A percentile compares a stretch with the other conserved stretches of the same genome.
Evolutionary conservation across 345 rosid species (phyloP).

Genomic region (Aquilaria sinensis): DNA sequence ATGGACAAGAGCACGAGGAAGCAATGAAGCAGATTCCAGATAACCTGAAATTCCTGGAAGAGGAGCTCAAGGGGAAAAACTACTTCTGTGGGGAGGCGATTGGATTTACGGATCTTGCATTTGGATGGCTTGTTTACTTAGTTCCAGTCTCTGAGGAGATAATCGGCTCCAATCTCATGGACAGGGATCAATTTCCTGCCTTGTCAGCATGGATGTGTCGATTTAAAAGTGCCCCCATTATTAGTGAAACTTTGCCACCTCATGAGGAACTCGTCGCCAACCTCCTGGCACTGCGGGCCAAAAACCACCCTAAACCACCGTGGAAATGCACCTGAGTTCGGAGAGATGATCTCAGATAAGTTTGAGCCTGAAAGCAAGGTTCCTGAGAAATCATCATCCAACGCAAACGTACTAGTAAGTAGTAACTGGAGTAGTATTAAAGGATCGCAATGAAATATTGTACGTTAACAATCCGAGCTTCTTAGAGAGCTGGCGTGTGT

Average conservation of each 20-base stretch:
- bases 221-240: conserved; percentile 13
- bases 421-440: too few relatives aligned
- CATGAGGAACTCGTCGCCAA: conserved; percentile 26
- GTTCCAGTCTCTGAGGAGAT: conserved; percentile 20
- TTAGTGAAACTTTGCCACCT: conserved; percentile 32
- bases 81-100: conserved; percentile 35
- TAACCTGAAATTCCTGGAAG: conserved; percentile 25
- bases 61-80: conserved; percentile 30
- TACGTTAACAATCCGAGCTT: too few relatives aligned
- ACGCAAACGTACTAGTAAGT: too few relatives aligned
- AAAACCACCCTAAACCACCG: too few relatives aligned
- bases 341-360: too few relatives aligned
- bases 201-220: conserved; percentile 24
- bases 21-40: conserved; percentile 10
- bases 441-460: too few relatives aligned
- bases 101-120: conserved; percentile 27
- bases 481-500: too few relatives aligned
- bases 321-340: too few relatives aligned
- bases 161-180: conserved; percentile 15
- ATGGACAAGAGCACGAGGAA: conserved; percentile 23
- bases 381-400: too few relatives aligned
- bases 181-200: conserved; percentile 17
- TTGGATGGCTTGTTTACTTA: conserved; percentile 31
- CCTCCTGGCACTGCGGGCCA: too few relatives aligned
- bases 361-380: too few relatives aligned